phyloP scores from a whole-genome alignment of 305 asterid species.

The Andrographis paniculata region DNA sequence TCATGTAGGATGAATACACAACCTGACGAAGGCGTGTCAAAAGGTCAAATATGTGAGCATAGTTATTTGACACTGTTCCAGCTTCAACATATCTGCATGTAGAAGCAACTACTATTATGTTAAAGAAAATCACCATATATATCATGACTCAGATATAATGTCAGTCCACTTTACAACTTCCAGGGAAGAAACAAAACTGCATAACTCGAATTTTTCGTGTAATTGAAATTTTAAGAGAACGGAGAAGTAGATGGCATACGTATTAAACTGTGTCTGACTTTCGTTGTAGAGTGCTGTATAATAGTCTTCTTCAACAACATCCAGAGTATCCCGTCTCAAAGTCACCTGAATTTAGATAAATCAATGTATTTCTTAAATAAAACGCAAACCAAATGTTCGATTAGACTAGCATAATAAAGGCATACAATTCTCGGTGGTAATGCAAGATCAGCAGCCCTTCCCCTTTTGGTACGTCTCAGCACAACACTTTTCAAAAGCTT shows the following conservation, averaged over 20 bases:
- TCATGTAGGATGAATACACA: constrained; percentile 15
- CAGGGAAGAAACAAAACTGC: neutral
- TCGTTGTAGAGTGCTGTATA: constrained; percentile 73
- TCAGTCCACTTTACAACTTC: neutral
- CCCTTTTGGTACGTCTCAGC: constrained; percentile 86
- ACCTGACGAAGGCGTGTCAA: constrained; percentile 97
- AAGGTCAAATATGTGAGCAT: constrained; percentile 93
- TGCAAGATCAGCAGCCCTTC: constrained; percentile 92
- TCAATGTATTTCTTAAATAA: constrained; percentile 7
- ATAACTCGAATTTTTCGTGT: neutral
- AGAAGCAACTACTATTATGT: constrained; percentile 9
- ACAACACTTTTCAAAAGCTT: constrained; percentile 64
- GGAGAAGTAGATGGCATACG: constrained; percentile 38
- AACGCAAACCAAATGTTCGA: constrained; percentile 10
- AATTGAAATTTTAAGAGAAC: neutral
- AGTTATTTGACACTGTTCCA: constrained; percentile 76
- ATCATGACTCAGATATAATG: no score
- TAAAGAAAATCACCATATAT: neutral
- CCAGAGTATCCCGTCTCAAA: constrained; percentile 70
- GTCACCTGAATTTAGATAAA: constrained; percentile 46
- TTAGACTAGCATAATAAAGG: constrained; percentile 11
- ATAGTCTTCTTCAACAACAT: constrained; percentile 71
- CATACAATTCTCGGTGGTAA: constrained; percentile 86
- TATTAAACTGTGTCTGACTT: constrained; percentile 79
- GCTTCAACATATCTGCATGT: constrained; percentile 63